Evolutionary conservation across 1,284 basidiomycete genomes (phyloP).

Genomic region (Cryptococcus maquisensis): DNA sequence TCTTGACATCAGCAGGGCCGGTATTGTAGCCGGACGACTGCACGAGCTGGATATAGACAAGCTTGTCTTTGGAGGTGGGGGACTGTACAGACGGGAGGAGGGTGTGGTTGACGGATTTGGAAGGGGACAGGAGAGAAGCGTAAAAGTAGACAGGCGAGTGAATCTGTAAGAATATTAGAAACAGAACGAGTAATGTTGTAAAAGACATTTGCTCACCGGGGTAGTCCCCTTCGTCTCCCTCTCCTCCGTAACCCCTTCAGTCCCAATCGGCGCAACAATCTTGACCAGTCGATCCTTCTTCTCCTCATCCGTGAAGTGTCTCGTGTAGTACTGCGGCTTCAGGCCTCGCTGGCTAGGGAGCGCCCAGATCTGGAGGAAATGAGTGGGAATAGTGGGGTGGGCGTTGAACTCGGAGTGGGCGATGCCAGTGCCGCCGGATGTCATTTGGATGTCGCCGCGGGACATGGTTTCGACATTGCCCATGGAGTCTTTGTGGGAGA

Average conservation of each 20-base stretch:
- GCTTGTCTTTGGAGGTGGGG: conserved; percentile 24
- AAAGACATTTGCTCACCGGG: conserved; percentile 53
- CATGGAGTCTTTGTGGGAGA: conserved; percentile 70
- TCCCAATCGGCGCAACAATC: conserved; percentile 65
- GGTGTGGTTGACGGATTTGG: conserved; percentile 55
- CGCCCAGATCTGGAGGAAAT: conserved; percentile 83
- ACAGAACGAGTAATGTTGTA: conserved; percentile 41
- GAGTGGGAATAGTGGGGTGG: conserved; percentile 56
- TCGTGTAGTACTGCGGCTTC: conserved; percentile 72
- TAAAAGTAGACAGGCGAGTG: conserved; percentile 49
- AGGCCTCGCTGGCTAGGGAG: conserved; percentile 59
- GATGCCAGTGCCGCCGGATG: conserved; percentile 64
- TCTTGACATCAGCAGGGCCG: conserved; percentile 38
- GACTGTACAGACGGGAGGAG: conserved; percentile 51
- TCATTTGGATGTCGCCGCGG: conserved; percentile 85
- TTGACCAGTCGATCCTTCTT: conserved; percentile 66
- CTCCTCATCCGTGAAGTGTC: conserved; percentile 74
- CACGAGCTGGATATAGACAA: conserved; percentile 52
- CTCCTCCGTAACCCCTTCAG: conserved; percentile 56
- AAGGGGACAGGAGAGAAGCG: conserved; percentile 62
- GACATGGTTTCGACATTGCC: conserved; percentile 81
- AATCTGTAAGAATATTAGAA: conserved; percentile 24
- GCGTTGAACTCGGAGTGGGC: conserved; percentile 62
- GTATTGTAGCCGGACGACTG: conserved; percentile 72
- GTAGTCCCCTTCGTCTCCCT: conserved; percentile 69